Base-by-base conservation (phyloP, 495 filamentous ascomycete species). In the Penicillium coffeae region DNA sequence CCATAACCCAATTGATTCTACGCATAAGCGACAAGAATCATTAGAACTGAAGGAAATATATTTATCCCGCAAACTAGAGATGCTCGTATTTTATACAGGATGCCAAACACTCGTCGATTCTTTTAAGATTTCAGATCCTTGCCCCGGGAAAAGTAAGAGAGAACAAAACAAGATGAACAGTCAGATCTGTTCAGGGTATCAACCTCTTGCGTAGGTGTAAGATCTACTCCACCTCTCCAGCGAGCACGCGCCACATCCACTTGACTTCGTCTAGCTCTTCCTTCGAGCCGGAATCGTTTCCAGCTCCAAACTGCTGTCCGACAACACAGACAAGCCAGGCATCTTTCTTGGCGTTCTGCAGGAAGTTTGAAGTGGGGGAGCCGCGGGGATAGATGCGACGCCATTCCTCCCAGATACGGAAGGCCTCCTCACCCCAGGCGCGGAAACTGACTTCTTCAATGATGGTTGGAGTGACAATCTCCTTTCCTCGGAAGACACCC, bases 381-480 rank as follows among this genome's bases (percentile, higher is more conserved):
- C 79, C 76, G 39, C 79, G 72, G 3, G 78, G 79, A 60, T 93
- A 96, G 16, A 97, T 85, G 51, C 85, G 78, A 27, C 84, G 86
- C 93, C 93, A 98, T 68, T 97, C 93, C 25, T 76, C 76, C 88
- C 92, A 98, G 59, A 96, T 95, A 13, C 82, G 85, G 74, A 90
- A 98, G 2, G 93, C 93, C 75, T 98, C 93, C 59, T 97, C 94
- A 48, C 82, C 81, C 93, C 93, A 98, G 20, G 91, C 89, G 38
- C 84, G 77, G 78, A 98, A 98, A 62, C 87, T 92, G 45, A 95
- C 89, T 53, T 93, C 86, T 65, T 98, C 93, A 52, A 98, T 96
- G 63, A 98, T 98, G 15, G 93, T 97, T 16, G 93, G 93, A 13
- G 93, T 95, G 56, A 94, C 80, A 54, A 98, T 98, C 73, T 98